A percentile compares a stretch with the other conserved stretches of the same genome.
Conservation (phyloP, 2,329 filamentous ascomycete genomes). For the Trichoderma simmonsii region DNA sequence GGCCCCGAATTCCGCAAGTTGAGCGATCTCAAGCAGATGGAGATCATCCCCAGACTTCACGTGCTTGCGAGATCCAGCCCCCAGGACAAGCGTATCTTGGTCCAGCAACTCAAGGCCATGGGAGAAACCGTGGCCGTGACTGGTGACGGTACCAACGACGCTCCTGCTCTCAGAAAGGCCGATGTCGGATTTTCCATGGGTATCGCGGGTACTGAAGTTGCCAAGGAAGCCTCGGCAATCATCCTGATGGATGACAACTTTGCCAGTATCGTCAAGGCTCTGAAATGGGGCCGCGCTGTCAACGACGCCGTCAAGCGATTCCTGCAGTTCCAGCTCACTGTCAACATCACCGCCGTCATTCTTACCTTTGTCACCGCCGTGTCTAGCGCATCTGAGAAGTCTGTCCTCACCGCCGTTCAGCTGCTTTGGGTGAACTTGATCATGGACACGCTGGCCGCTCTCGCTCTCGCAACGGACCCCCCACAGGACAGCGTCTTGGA, state of each 20-base stretch:
- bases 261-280: slow-evolving; percentile 77
- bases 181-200: slow-evolving; percentile 87
- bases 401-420: slow-evolving; percentile 84
- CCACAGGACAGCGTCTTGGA: slow-evolving; percentile 77
- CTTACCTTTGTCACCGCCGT: slow-evolving; percentile 88
- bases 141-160: slow-evolving; percentile 81
- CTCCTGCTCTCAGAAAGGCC: slow-evolving; percentile 74
- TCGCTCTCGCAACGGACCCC: slow-evolving; percentile 87
- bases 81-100: slow-evolving; percentile 72
- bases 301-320: slow-evolving; percentile 77
- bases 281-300: slow-evolving; percentile 76
- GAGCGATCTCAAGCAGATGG: slow-evolving; percentile 60
- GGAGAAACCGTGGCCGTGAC: slow-evolving; percentile 79
- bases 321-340: slow-evolving; percentile 74
- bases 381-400: slow-evolving; percentile 62
- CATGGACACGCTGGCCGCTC: slow-evolving; percentile 91
- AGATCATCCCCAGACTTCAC: slow-evolving; percentile 65
- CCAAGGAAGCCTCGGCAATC: slow-evolving; percentile 80
- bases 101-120: slow-evolving; percentile 66
- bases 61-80: slow-evolving; percentile 73
- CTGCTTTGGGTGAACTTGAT: slow-evolving; percentile 96
- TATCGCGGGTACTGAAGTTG: slow-evolving; percentile 77
- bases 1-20: slow-evolving; percentile 75
- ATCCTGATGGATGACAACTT: slow-evolving; percentile 90
- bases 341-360: slow-evolving; percentile 87